These are phyloP conservation scores for Venturia aucupariae DNA, from an alignment of 2,329 filamentous ascomycete genomes.

Conservation along the genomic window DNA sequence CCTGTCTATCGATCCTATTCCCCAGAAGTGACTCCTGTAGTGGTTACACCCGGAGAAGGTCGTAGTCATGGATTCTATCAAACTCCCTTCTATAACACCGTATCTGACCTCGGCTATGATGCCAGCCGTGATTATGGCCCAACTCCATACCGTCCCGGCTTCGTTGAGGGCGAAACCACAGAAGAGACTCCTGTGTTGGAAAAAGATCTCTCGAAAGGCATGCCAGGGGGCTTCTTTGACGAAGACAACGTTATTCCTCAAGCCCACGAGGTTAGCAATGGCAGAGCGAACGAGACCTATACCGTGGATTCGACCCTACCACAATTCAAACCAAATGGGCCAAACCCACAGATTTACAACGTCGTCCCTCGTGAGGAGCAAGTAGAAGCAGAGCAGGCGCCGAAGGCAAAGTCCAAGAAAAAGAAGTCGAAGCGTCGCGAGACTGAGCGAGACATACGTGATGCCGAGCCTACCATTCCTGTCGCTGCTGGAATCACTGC, in stretches of 20 bases:
- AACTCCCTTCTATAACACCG: constrained; percentile 33
- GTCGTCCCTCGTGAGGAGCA: neutral
- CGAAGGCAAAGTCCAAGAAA: constrained; percentile 8
- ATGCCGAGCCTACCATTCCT: constrained; percentile 8
- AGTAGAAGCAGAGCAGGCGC: neutral
- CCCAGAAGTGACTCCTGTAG: constrained; percentile 17
- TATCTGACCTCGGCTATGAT: constrained; percentile 28
- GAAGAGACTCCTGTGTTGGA: constrained; percentile 47
- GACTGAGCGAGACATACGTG: constrained; percentile 8
- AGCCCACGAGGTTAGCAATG: neutral
- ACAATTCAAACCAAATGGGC: constrained; percentile 4
- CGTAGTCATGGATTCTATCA: constrained; percentile 27
- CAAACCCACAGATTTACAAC: neutral
- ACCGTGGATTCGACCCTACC: neutral
- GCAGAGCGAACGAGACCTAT: neutral
- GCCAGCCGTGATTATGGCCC: neutral
- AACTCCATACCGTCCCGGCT: constrained; percentile 19
- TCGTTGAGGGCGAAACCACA: constrained; percentile 27
- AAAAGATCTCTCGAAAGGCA: constrained; percentile 32
- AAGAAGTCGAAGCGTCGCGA: constrained; percentile 11
- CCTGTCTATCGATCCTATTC: constrained; percentile 17
- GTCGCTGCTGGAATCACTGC: neutral
- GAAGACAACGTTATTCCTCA: constrained; percentile 20
- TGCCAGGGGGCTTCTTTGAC: constrained; percentile 45
- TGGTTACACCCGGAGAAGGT: constrained; percentile 16